phyloP scores from a whole-genome alignment of 2,329 filamentous ascomycete species.

The Xylaria sp. region DNA sequence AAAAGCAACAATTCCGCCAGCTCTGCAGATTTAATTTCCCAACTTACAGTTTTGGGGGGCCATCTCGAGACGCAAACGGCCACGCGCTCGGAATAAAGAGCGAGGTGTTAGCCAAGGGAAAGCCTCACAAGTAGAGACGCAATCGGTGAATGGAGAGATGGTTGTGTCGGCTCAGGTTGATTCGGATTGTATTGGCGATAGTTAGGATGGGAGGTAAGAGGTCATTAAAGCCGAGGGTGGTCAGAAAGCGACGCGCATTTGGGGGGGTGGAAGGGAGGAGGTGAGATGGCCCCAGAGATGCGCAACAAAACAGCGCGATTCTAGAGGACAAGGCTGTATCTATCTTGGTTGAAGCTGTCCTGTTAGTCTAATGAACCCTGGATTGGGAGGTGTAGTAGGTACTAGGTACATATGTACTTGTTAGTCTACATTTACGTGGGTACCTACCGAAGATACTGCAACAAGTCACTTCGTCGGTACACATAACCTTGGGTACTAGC shows the following conservation, averaged over 20 bases:
- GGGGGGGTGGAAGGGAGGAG: conserved; percentile 12
- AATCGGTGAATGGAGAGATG: not conserved
- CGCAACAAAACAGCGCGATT: conserved; percentile 12
- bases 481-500: too few species aligned
- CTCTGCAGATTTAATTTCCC: conserved; percentile 17
- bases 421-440: not conserved
- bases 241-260: conserved; percentile 18
- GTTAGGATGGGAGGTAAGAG: not conserved
- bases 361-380: conserved; percentile 11
- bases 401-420: not conserved
- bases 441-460: not conserved
- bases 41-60: conserved; percentile 48
- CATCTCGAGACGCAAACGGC: conserved; percentile 38
- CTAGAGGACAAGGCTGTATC: conserved; percentile 23
- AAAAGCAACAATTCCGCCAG: conserved; percentile 7
- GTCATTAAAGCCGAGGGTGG: not conserved
- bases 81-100: conserved; percentile 24
- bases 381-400: conserved; percentile 1
- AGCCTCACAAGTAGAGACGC: conserved; percentile 7
- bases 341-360: conserved; percentile 11
- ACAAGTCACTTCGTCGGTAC: not conserved
- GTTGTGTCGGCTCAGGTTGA: not conserved
- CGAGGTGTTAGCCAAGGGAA: not conserved
- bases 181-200: conserved; percentile 7
- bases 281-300: conserved; percentile 7